phyloP scores from a whole-genome alignment of 176 grass and related monocot species.

The Oryza glaberrima region DNA sequence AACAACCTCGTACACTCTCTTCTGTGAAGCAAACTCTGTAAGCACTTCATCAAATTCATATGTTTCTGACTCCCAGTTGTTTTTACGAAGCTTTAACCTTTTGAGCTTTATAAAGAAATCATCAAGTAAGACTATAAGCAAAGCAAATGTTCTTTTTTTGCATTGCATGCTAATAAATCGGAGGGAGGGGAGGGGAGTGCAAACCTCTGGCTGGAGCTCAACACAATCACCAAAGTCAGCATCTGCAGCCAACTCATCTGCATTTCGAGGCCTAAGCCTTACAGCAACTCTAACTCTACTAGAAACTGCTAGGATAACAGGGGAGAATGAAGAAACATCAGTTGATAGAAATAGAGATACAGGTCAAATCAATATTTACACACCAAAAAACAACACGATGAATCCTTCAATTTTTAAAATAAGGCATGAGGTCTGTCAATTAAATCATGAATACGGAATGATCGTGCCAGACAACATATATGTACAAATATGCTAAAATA shows the following conservation, averaged over 20 bases:
- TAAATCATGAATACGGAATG: constrained; percentile 13
- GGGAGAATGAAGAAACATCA: constrained; percentile 11
- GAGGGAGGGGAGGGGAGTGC: not conserved
- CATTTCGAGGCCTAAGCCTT: constrained; percentile 91
- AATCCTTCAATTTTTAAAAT: not conserved
- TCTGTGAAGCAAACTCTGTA: constrained; percentile 97
- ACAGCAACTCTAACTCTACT: constrained; percentile 96
- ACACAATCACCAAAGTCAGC: constrained; percentile 97
- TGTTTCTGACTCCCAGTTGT: constrained; percentile 98
- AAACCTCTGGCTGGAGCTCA: constrained; percentile 97
- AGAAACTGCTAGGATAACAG: constrained; percentile 62
- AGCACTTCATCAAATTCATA: constrained; percentile 97
- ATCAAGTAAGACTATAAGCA: constrained; percentile 40
- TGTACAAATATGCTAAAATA: not conserved
- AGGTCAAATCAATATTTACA: constrained; percentile 32
- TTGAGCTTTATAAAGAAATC: constrained; percentile 65
- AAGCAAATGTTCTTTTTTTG: not conserved
- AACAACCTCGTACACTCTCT: constrained; percentile 99
- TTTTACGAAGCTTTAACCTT: constrained; percentile 98
- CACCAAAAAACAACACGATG: not conserved
- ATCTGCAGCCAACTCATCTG: constrained; percentile 82
- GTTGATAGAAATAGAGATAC: constrained; percentile 7
- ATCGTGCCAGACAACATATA: constrained; percentile 1
- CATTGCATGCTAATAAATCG: constrained; percentile 24
- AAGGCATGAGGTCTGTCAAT: not conserved